Evolutionary conservation across 169 alveolate species (phyloP).

Genomic region (Cryptosporidium muris): DNA sequence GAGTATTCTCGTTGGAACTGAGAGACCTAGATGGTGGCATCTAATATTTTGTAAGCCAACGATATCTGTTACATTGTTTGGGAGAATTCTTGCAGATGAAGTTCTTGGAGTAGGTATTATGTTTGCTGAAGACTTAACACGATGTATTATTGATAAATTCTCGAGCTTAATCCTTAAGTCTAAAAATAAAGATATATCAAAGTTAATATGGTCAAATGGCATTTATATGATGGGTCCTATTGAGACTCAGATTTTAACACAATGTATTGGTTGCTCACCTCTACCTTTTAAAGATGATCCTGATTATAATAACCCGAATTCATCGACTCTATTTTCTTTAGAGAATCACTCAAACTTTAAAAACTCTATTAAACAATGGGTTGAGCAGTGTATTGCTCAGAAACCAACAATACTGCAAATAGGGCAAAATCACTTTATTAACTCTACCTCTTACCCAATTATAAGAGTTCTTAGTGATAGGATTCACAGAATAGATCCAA

Average conservation of each 20-base stretch:
- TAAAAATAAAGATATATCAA: background rate
- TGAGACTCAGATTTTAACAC: conserved; percentile 36
- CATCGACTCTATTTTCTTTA: conserved; percentile 6
- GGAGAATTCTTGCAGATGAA: conserved; percentile 64
- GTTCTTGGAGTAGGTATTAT: conserved; percentile 52
- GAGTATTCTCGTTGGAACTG: background rate
- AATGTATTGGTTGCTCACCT: conserved; percentile 67
- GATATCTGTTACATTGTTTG: conserved; percentile 58
- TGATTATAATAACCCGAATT: background rate
- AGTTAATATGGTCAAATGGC: conserved; percentile 60
- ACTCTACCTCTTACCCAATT: conserved; percentile 39
- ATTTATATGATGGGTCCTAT: conserved; percentile 69
- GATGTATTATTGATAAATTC: conserved; percentile 54
- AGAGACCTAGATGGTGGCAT: conserved; percentile 68
- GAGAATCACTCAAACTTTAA: conserved; percentile 31
- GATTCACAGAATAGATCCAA: conserved; percentile 63
- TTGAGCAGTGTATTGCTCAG: conserved; percentile 36
- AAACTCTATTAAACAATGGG: conserved; percentile 63
- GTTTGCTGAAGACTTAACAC: conserved; percentile 66
- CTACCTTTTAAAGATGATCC: conserved; percentile 26
- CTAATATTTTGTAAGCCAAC: conserved; percentile 63
- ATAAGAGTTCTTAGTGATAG: conserved; percentile 57
- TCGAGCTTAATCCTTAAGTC: conserved; percentile 15
- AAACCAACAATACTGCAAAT: conserved; percentile 58
- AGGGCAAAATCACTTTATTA: conserved; percentile 47